Percentiles rank a stretch among this genome's conserved stretches.
phyloP scores from a whole-genome alignment of 1,284 basidiomycete genomes.

The Xerocomus tenax region DNA sequence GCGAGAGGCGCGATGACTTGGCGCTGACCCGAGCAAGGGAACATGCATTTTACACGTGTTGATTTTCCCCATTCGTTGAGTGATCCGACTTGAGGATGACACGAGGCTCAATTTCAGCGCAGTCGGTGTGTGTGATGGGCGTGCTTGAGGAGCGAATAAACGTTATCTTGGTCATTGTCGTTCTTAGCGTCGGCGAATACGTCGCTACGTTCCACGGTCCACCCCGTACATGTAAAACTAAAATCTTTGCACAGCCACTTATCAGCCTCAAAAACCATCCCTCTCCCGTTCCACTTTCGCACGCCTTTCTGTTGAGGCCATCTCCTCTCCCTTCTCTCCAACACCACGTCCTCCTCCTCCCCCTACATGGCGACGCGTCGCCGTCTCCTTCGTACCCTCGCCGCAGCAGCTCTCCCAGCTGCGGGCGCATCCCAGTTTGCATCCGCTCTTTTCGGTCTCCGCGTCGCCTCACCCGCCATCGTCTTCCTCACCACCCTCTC shows the following conservation, averaged over 20 bases:
- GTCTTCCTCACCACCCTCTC: conserved; percentile 54
- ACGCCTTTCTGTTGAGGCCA: conserved; percentile 25
- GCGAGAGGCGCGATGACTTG: not conserved
- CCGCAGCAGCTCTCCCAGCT: conserved; percentile 22
- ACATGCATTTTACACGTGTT: conserved; percentile 26
- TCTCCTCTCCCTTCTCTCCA: conserved; percentile 14
- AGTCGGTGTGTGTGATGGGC: conserved; percentile 14
- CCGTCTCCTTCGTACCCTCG: conserved; percentile 18
- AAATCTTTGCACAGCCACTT: conserved; percentile 22
- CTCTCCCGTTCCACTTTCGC: conserved; percentile 21
- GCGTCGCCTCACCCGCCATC: conserved; percentile 55
- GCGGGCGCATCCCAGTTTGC: conserved; percentile 26
- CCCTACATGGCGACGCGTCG: conserved; percentile 25
- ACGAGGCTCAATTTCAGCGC: not conserved
- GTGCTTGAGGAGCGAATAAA: conserved; percentile 18
- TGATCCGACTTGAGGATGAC: conserved; percentile 22
- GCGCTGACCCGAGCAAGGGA: conserved; percentile 8
- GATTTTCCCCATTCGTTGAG: conserved; percentile 16
- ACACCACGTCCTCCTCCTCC: conserved; percentile 14
- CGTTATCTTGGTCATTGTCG: conserved; percentile 10
- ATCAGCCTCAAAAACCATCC: conserved; percentile 28
- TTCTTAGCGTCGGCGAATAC: conserved; percentile 9
- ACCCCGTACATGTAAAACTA: not conserved
- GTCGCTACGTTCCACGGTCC: not conserved
- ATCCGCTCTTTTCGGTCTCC: conserved; percentile 46